These are phyloP conservation scores for Ceratocystis diversiconidia DNA, from an alignment of 2,329 filamentous ascomycete species.

Conservation along the genomic window DNA sequence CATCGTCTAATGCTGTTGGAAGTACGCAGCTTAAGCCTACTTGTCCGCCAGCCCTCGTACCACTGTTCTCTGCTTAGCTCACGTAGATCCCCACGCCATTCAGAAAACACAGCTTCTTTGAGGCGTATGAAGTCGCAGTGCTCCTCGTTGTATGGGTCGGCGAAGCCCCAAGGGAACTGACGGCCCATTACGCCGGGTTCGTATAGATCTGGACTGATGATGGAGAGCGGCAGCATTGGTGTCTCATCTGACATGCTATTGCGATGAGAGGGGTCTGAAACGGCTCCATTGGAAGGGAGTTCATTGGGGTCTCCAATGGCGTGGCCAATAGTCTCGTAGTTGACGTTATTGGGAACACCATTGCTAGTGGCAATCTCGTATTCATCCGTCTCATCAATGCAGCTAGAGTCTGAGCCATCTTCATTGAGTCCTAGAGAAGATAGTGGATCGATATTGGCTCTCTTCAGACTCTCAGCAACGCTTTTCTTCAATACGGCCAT, in stretches of 20 bases:
- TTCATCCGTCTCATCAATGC: conserved; percentile 45
- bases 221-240: conserved; percentile 74
- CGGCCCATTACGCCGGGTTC: conserved; percentile 67
- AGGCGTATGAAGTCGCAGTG: conserved; percentile 90
- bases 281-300: conserved; percentile 26
- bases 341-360: conserved; percentile 17
- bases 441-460: conserved; percentile 72
- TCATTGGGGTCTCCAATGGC: conserved; percentile 21
- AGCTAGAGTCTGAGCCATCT: conserved; percentile 42
- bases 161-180: conserved; percentile 92
- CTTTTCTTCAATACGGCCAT: conserved; percentile 85
- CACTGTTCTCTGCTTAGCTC: conserved; percentile 82
- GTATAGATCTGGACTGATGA: conserved; percentile 87
- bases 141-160: conserved; percentile 75
- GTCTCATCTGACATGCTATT: conserved; percentile 37
- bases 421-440: conserved; percentile 75
- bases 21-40: conserved; percentile 43
- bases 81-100: conserved; percentile 83
- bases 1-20: conserved; percentile 27
- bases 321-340: conserved; percentile 38
- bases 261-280: conserved; percentile 28
- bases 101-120: conserved; percentile 81
- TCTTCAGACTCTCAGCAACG: conserved; percentile 78
- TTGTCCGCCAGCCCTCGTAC: conserved; percentile 91
- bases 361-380: conserved; percentile 22